Conservation (phyloP, 2,329 filamentous ascomycete species). For the Claviceps purpurea region DNA sequence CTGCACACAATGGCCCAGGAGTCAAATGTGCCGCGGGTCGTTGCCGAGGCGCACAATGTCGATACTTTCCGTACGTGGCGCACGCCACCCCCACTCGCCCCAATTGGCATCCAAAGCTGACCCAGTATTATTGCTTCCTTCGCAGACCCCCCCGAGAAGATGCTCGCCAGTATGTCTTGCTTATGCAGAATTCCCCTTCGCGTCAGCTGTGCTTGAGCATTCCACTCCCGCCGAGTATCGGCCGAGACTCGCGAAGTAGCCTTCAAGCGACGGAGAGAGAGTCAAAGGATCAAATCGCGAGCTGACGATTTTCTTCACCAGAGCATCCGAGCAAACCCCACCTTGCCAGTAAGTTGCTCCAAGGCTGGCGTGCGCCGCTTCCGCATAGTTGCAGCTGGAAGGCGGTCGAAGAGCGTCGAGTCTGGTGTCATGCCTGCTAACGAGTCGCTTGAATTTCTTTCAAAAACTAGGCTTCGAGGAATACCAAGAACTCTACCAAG, state of each 20-base stretch:
- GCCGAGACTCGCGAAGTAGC: too few species aligned
- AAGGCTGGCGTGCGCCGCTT: background rate
- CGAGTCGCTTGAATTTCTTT: background rate
- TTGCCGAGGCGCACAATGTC: constrained; percentile 63
- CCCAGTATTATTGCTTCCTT: constrained; percentile 1
- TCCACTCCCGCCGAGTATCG: too few species aligned
- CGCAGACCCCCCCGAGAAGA: constrained; percentile 49
- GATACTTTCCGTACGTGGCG: constrained; percentile 52
- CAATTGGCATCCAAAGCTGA: background rate
- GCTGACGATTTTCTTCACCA: constrained; percentile 24
- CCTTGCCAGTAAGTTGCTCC: constrained; percentile 39
- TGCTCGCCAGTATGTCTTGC: constrained; percentile 47
- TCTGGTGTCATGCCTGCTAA: background rate
- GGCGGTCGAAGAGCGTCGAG: background rate
- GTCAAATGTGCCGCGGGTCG: constrained; percentile 42
- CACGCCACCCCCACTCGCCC: background rate
- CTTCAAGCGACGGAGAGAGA: too few species aligned
- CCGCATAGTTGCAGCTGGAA: background rate
- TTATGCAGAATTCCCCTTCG: background rate
- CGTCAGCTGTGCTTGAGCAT: too few species aligned
- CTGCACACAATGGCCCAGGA: constrained; percentile 29
- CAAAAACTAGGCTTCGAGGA: constrained; percentile 42
- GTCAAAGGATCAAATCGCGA: too few species aligned
- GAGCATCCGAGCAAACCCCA: constrained; percentile 60
- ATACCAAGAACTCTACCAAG: constrained; percentile 54